Base-by-base conservation (phyloP, 1,284 basidiomycete genomes). In the Caloboletus inedulis region DNA sequence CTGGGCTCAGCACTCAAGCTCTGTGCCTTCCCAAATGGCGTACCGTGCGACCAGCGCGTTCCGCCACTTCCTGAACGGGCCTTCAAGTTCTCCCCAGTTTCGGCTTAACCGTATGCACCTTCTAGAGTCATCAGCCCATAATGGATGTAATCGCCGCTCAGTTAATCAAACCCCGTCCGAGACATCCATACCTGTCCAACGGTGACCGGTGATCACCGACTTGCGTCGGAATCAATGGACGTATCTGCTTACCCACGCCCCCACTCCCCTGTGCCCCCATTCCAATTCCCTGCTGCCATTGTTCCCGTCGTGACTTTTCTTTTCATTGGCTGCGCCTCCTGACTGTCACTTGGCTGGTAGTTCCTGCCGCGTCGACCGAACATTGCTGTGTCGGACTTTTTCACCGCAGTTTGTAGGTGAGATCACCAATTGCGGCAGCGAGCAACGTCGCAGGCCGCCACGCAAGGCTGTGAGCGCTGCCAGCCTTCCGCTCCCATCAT, bases 341-440 rank as follows among this genome's bases (percentile, higher is more conserved):
- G 34, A 46, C 47, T 51, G 49, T 56, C 49, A 49, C 27, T 23
- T 4, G 10, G 16, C 25, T 10, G 9, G 30, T 16, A 7, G 19
- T 56, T 13, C 35, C 48, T 37, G 34, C 50, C 8, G 27, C 33
- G 19, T 36, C 7, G 43, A 36, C 62, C 37, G 39, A 49, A 21
- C 35, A 30, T 50, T 53, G 61, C 61, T 59, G 59, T 65, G 61
- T 37, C 18, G 9, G 18, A 3, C n/a, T 8, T 33, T 27, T 18
- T 16, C 31, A 16, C 47, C 36, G 39, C n/a, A 43, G 36, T 16
- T 43, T 36, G 34, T 8, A 14, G 9, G 29, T 31, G 36, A 57
- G 35, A 33, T 51, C 31, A 54, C 36, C 27, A 8, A 34, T 62
- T 45, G 62, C 57, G 59, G 53, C 49, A 62, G 25, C 14, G 3